Percentiles rank a stretch among this genome's conserved stretches.
Conservation (phyloP, 2,329 filamentous ascomycete genomes). For the Dothideomycetidae sp. region DNA sequence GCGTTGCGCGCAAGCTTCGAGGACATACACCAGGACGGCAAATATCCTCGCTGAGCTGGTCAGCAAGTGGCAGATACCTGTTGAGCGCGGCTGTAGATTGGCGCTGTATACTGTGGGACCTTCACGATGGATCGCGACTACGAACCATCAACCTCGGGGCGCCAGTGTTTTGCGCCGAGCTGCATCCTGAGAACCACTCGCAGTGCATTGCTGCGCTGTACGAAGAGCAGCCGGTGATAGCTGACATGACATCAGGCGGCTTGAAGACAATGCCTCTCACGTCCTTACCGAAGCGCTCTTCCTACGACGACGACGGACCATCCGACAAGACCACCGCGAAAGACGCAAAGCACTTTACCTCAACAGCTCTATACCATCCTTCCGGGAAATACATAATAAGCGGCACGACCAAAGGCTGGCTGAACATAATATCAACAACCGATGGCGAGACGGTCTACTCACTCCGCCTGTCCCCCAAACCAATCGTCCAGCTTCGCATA, state of each 20-base stretch:
- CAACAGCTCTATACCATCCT: conserved; percentile 75
- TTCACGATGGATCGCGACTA: conserved; percentile 56
- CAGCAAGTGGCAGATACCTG: conserved; percentile 75
- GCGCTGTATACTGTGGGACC: conserved; percentile 92
- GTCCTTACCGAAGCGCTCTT: conserved; percentile 63
- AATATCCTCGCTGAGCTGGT: conserved; percentile 93
- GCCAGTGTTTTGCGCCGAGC: conserved; percentile 87
- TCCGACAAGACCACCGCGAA: conserved; percentile 79
- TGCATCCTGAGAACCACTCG: conserved; percentile 77
- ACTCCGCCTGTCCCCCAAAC: conserved; percentile 71
- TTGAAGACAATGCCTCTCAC: conserved; percentile 34
- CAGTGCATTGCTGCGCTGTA: conserved; percentile 85
- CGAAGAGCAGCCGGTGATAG: conserved; percentile 80
- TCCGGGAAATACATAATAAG: conserved; percentile 79
- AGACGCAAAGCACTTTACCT: conserved; percentile 90
- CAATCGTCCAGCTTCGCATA: conserved; percentile 76
- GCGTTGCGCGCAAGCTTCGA: conserved; percentile 82
- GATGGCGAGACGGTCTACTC: conserved; percentile 78
- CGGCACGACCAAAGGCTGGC: conserved; percentile 87
- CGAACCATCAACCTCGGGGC: conserved; percentile 84
- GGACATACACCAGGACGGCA: conserved; percentile 68
- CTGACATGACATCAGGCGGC: conserved; percentile 49
- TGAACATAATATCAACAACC: conserved; percentile 83
- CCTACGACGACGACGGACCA: conserved; percentile 54
- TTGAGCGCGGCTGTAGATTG: conserved; percentile 90